A percentile compares a stretch with the other conserved stretches of the same genome.
These are phyloP conservation scores for Alternaria atra DNA, from an alignment of 2,329 filamentous ascomycete species.

Conservation along the genomic window DNA sequence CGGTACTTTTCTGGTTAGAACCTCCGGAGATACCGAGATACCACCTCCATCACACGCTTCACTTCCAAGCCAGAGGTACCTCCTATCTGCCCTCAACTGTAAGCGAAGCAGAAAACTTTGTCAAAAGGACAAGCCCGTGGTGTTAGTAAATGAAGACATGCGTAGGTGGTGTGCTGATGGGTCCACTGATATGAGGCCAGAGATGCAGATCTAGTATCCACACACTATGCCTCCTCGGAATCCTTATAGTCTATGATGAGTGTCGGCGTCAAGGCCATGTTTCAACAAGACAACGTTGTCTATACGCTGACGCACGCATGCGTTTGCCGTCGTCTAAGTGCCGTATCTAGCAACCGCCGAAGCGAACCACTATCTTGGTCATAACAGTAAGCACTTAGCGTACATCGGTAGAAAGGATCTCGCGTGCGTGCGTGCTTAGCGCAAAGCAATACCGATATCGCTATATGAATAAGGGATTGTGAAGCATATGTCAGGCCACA, in stretches of 20 bases:
- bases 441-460: conserved; percentile 9
- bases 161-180: neutral
- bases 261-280: conserved; percentile 3
- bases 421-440: conserved; percentile 2
- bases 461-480: neutral
- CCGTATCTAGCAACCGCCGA: neutral
- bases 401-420: conserved; percentile 1
- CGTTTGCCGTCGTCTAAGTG: conserved; percentile 1
- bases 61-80: neutral
- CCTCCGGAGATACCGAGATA: conserved; percentile 20
- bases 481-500: conserved; percentile 7
- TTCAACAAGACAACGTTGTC: neutral
- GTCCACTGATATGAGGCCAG: neutral
- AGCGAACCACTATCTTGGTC: neutral
- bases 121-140: neutral
- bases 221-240: neutral
- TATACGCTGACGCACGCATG: conserved; percentile 13
- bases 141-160: neutral
- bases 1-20: conserved; percentile 17
- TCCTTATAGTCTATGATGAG: conserved; percentile 8
- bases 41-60: conserved; percentile 12
- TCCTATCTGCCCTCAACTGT: neutral
- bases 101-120: neutral
- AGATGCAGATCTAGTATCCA: conserved; percentile 3
- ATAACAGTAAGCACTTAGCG: neutral